These are phyloP conservation scores for Linum tenue DNA, from an alignment of 345 rosid genomes.

Conservation along the genomic window DNA sequence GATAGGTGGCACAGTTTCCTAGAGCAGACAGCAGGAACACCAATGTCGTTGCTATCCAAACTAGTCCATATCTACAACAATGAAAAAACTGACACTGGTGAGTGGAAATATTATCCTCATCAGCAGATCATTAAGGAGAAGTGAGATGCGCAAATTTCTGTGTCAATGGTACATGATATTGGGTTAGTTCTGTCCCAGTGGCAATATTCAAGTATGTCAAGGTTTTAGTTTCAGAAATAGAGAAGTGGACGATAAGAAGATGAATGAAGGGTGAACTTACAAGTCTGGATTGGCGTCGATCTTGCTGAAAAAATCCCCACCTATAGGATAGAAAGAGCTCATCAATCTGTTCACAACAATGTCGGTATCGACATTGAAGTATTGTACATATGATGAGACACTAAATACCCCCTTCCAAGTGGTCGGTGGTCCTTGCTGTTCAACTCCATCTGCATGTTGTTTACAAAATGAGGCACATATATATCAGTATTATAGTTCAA, in stretches of 20 bases:
- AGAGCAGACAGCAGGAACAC: slow-evolving; percentile 68
- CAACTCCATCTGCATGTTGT: slow-evolving; percentile 51
- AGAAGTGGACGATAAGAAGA: not conserved
- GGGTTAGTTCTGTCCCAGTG: too few relatives aligned
- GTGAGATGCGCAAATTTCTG: too few relatives aligned
- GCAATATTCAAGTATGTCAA: not conserved
- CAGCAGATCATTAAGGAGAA: too few relatives aligned
- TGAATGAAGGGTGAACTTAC: slow-evolving; percentile 38
- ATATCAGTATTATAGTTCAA: not conserved
- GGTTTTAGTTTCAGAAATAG: not conserved
- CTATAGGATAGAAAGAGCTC: slow-evolving; percentile 61
- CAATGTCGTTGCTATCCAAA: slow-evolving; percentile 93
- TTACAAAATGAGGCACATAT: not conserved
- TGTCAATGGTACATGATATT: too few relatives aligned
- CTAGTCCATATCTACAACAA: slow-evolving; percentile 65
- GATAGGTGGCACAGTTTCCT: slow-evolving; percentile 84
- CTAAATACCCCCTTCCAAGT: slow-evolving; percentile 79
- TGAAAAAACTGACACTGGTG: not conserved
- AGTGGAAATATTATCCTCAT: not conserved
- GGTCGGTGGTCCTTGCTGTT: slow-evolving; percentile 55
- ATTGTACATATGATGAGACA: slow-evolving; percentile 70
- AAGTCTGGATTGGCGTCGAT: slow-evolving; percentile 91
- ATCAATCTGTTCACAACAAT: slow-evolving; percentile 67
- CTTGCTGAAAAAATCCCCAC: slow-evolving; percentile 79
- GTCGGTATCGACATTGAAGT: slow-evolving; percentile 85